Evolutionary conservation across 2,329 filamentous ascomycete species (phyloP).

Genomic region (Ciborinia camelliae): DNA sequence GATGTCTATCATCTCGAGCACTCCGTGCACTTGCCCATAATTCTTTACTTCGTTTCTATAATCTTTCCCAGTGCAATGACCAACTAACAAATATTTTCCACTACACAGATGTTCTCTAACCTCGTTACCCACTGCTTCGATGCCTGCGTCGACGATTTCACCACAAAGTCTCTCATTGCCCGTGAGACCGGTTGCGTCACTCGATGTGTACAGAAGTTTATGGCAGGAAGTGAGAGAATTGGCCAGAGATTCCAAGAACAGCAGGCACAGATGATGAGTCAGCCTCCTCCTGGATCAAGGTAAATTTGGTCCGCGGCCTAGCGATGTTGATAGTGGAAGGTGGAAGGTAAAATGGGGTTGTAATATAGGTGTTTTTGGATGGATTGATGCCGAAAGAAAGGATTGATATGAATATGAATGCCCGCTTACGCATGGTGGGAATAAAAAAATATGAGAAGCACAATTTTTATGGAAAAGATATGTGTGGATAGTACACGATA

Average conservation of each 20-base stretch:
- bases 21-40: not conserved
- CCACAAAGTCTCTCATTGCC: constrained; percentile 85
- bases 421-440: not conserved
- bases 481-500: constrained; percentile 5
- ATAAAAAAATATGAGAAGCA: not conserved
- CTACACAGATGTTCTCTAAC: constrained; percentile 56
- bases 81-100: not conserved
- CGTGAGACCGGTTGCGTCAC: constrained; percentile 90
- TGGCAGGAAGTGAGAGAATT: constrained; percentile 86
- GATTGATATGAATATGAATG: not conserved
- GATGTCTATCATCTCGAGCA: not conserved
- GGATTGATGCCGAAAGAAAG: not conserved
- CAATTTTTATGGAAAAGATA: not conserved
- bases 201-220: constrained; percentile 93
- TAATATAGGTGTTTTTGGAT: not conserved
- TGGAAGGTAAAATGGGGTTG: not conserved
- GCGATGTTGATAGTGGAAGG: not conserved
- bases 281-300: constrained; percentile 33
- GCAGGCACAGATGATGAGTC: constrained; percentile 55
- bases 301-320: constrained; percentile 18
- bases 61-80: not conserved
- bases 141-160: constrained; percentile 97
- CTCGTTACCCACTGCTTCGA: constrained; percentile 89
- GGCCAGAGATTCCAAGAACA: constrained; percentile 83
- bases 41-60: not conserved